Evolutionary conservation across 176 grass and related monocot genomes (phyloP).

Genomic region (Saccharum officinarum): DNA sequence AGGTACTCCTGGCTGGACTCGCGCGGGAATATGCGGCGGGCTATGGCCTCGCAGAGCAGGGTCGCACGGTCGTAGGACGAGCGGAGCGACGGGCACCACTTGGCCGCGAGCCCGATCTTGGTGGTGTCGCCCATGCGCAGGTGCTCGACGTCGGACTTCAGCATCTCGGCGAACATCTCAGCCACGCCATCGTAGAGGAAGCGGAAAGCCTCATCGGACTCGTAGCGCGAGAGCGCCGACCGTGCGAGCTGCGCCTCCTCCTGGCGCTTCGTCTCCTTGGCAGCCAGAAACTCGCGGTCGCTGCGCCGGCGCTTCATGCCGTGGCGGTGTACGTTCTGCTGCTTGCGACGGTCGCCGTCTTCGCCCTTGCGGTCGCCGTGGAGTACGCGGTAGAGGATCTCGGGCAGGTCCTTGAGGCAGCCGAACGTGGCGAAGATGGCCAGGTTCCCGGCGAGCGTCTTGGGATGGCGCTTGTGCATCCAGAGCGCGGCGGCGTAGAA

Average conservation of each 20-base stretch:
- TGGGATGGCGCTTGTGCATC: conserved; percentile 66
- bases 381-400: conserved; percentile 7
- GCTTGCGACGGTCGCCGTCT: background rate
- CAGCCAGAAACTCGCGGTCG: background rate
- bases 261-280: background rate
- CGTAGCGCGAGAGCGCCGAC: background rate
- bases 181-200: background rate
- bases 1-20: conserved; percentile 38
- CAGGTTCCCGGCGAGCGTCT: conserved; percentile 56
- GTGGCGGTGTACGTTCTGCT: background rate
- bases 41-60: conserved; percentile 63
- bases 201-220: background rate
- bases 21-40: conserved; percentile 50
- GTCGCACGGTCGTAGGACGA: conserved; percentile 52
- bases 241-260: conserved; percentile 16
- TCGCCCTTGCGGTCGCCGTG: background rate
- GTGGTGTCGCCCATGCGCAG: background rate
- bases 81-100: conserved; percentile 63
- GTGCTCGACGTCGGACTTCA: background rate
- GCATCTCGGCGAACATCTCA: background rate
- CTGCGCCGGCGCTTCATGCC: background rate
- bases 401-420: conserved; percentile 29
- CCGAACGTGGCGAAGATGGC: conserved; percentile 44
- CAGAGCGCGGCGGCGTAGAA: conserved; percentile 87
- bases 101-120: conserved; percentile 58